Evolutionary conservation across 306 rosid species (phyloP), one percentile per base, ranked within the genome.

Genomic region (Mimosa pudica): DNA sequence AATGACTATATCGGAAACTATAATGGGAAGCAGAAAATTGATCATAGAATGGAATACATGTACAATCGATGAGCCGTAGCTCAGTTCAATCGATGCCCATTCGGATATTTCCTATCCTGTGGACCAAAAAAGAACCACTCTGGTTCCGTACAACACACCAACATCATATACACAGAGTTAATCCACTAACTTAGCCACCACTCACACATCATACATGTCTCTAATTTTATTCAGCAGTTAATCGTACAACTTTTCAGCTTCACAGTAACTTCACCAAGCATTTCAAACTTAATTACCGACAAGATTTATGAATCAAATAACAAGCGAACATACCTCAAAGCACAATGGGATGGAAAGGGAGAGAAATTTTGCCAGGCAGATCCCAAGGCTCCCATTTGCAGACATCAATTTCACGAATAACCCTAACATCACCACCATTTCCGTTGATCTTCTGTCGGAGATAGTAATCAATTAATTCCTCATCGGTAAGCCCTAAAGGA

Each of bases 91-190:
- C 99, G 80, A 81, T 85, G 83, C 32, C 99, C 99, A 67, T 93
- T 96, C 0, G 99, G 99, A 79, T 96, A 96, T 87, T 96, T 96
- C 16, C 92, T 79, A 83, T 93, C 99, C 88, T 88, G 96, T 0
- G 98, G 99, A 78, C 99, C 93, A 88, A 96, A 96, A 85, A 93
- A 96, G 91, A 96, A 93, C 99, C 99, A 96, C 86, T 96, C 97
- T 3, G 87, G 98, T 91, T 90, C 83, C 80, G 77, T 38, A 96
- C 89, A 46, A 87, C 30, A 78, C 64, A 24, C 30, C 30, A 24
- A 24, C 30, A 24, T 24, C 30, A 24, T 24, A 24, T 24, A 24
- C 30, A 24, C 62, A 70, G 36, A 61, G 66, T 64, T 79, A 76
- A 64, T 52, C 41, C 52, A 75, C 62, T n/a, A 73, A 16, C 74